phyloP scores from a whole-genome alignment of 1,284 basidiomycete species.

The Sanghuangporus weigelae region DNA sequence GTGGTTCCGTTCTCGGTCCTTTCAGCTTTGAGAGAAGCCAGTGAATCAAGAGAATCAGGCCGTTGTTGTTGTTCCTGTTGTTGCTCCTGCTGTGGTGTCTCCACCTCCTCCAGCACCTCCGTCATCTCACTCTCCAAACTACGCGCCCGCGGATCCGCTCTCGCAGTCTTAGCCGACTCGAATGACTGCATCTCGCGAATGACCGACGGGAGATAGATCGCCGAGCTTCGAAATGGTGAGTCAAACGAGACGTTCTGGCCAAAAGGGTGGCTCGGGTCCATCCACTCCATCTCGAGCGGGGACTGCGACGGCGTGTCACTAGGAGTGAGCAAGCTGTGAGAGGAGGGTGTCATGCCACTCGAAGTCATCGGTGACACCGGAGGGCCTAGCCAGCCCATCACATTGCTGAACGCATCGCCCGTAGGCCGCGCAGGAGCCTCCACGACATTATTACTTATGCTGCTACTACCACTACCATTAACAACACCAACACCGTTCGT shows the following conservation, averaged over 20 bases:
- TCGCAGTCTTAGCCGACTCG: conserved; percentile 70
- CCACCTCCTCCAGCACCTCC: conserved; percentile 7
- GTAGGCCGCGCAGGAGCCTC: conserved; percentile 14
- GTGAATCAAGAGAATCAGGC: conserved; percentile 15
- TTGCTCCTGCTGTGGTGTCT: conserved; percentile 1
- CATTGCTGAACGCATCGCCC: conserved; percentile 58
- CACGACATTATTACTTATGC: background rate
- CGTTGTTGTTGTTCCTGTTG: background rate
- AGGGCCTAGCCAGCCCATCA: conserved; percentile 52
- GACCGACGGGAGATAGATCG: conserved; percentile 40
- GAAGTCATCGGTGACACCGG: conserved; percentile 34
- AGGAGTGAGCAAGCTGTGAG: conserved; percentile 14
- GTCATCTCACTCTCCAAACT: conserved; percentile 16
- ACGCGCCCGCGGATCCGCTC: conserved; percentile 29
- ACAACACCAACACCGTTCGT: conserved; percentile 4
- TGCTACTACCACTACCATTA: too few relatives aligned
- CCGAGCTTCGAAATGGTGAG: conserved; percentile 43
- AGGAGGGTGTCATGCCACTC: conserved; percentile 31
- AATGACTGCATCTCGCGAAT: conserved; percentile 78
- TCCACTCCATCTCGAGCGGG: conserved; percentile 21
- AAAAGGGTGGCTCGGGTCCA: conserved; percentile 41
- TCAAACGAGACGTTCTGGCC: conserved; percentile 58
- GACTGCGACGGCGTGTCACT: conserved; percentile 23
- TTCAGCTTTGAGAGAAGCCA: conserved; percentile 2
- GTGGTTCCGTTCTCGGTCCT: background rate